Evolutionary conservation across 1,284 basidiomycete species (phyloP), one percentile per base, ranked within the genome.

Genomic region (Phellinidium pouzarii): DNA sequence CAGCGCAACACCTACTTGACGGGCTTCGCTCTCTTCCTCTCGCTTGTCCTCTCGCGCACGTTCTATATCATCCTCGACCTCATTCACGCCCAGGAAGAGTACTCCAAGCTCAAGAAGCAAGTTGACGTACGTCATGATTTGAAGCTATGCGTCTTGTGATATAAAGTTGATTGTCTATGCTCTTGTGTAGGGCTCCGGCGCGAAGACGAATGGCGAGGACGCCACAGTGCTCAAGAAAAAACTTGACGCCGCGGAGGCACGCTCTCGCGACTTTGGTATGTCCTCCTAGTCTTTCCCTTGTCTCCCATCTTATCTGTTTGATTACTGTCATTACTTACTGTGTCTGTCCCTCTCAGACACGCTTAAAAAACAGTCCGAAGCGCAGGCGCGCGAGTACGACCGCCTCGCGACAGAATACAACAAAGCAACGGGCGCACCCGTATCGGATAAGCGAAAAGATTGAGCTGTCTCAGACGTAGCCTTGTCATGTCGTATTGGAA

Each of bases 31-130:
- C 78, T 98, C 43, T 96, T 96, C 84, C 84, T 97, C 29, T 94
- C 91, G 14, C 82, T 94, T 51, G 87, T 96, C 61, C 84, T 97
- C 60, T 88, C 92, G 6, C 86, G 94, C 61, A 92, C 89, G 3
- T 95, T 95, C 74, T 87, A 87, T 70, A 90, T 97, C 65, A 80
- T 91, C 52, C 82, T 94, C 60, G 91, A 96, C 66, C 84, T 96
- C 57, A 89, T 96, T 62, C 82, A 91, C 61, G 80, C 85, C 2
- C 91, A 95, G 68, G 93, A 94, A 63, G 82, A 91, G 63, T 91
- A 91, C 64, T 82, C 82, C 26, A 83, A 87, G 60, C 70, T 95
- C 56, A 91, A 94, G 75, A 79, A 83, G 61, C 19, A n/a, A 11
- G 20, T 26, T 17, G 73, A 79, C 60, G 81, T 79, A 60, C 57